Base-by-base conservation (phyloP, 495 filamentous ascomycete species). In the Podospora comata region DNA sequence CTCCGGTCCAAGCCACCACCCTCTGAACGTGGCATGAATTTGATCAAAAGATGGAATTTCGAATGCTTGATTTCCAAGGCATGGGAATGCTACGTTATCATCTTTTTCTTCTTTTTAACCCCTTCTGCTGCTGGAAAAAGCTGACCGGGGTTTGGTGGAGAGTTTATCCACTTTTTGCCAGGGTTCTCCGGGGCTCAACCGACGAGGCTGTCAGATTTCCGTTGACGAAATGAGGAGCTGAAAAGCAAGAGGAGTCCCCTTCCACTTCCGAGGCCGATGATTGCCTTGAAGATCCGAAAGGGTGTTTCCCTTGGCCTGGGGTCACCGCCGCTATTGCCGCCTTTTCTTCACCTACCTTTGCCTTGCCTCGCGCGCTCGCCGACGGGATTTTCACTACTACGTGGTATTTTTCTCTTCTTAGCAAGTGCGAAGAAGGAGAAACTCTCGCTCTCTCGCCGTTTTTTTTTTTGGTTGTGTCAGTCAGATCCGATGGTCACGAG, bases 101-200 rank as follows among this genome's bases (percentile, higher is more conserved):
- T 48, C 13, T 6, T 32, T 6, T 60, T 15, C 23, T 23, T 23
- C 23, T 23, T 23, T 23, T 23, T 23, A 1, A 23, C 23, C 23
- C 23, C 23, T 23, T 23, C 23, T 23, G 23, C 23, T 23, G 23
- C 23, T 23, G 23, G 23, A 23, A 23, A 23, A 23, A 23, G 58
- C 60, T 48, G 6, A 28, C 18, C 39, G 39, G 39, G 39, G 39
- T 11, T 2, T 13, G 39, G 39, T 13, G 39, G 15, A 48, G 61
- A 58, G 20, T 64, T 64, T 68, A 68, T 64, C 66, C 61, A 64
- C 61, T 68, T 68, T 30, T 19, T 55, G 60, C 65, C 65, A 62
- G 27, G 11, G 30, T 48, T 48, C 15, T 13, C 39, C 39, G 15
- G 39, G 9, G 39, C 15, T 11, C 39, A 48, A 11, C 39, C 39